Evolutionary conservation across 371 early-diverging fungal species (phyloP), one percentile per base, ranked within the genome.

Genomic region (Dichotomocladium elegans): DNA sequence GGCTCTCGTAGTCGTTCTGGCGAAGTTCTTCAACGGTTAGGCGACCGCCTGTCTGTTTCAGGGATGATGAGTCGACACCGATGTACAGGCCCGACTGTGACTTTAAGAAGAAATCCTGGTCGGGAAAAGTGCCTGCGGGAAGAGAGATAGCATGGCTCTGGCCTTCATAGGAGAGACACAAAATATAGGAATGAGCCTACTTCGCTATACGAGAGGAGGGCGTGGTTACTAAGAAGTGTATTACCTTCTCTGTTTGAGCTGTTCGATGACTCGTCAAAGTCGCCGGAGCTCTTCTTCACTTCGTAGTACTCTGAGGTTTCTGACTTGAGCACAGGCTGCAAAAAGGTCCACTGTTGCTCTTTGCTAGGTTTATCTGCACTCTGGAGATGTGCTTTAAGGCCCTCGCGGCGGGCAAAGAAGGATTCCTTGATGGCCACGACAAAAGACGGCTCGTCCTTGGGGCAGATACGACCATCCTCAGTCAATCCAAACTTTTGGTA

Each of bases 351-450:
- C 9, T 37, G 37, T 21, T 37, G 37, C 8, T 37, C 37, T 37
- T 37, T 37, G 37, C 37, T 21, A 37, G 37, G 15, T 21, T 37
- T 37, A 17, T 72, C 72, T 10, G 60, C 59, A n/a, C 60, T 40
- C 40, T 70, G 71, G 43, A 70, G 60, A 37, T 72, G 68, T 11
- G 68, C 72, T 46, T 63, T 68, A 31, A 66, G 59, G 15, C 72
- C 72, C 44, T 72, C 72, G 50, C 69, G 68, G 15, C 68, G 63
- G 21, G 66, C 42, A 48, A 72, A 72, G 54, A 68, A 68, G 14
- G 68, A 63, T 47, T 72, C 72, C 34, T 72, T 72, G 31, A 77
- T 70, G 45, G 76, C 80, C n/a, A 80, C 60, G 12, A 80, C 70
- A 28, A 80, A 59, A 33, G 64, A 57, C 10, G 64, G 58, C n/a